Base-by-base conservation (phyloP, 441 rosid genomes). In the Metrosideros polymorpha region DNA sequence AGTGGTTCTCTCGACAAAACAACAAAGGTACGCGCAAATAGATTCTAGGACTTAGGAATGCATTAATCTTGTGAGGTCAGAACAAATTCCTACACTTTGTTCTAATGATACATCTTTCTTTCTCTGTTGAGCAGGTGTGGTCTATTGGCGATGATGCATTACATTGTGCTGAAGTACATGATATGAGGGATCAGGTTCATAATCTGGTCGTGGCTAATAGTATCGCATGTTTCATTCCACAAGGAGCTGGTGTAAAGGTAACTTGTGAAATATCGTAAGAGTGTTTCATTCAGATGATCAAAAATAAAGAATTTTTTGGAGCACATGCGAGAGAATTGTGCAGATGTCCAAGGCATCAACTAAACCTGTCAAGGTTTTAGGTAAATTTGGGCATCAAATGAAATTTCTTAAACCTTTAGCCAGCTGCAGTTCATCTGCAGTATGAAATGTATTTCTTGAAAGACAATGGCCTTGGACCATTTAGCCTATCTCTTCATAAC, bases 171-270 rank as follows among this genome's bases (percentile, higher is more conserved):
- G 92, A 95, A 93, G 92, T 92, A n/a, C 94, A 94, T 85, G 98
- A 95, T 51, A 89, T 92, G 94, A 95, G 92, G 91, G 95, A 95
- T 84, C 96, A 93, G 59, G 94, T 95, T 89, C 92, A 93, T 47
- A 91, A 90, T 88, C 90, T 95, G 71, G 93, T 90, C 6, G 94
- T 93, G 32, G 91, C 92, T 66, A 92, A 91, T 56, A 88, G 92
- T 89, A 83, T 92, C 43, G 89, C 93, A 4, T 94, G 95, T 91
- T 95, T 95, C 92, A 90, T 93, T 86, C 94, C 98, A 25, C 96
- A 94, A 61, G 98, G 98, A 87, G 91, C 95, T n/a, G 96, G 98
- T 43, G 90, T 95, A 84, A 95, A 94, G 96, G 98, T 94, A 92
- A 82, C 47, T 35, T 71, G 79, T 42, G 45, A 71, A 71, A 71